phyloP scores from a whole-genome alignment of 2,329 filamentous ascomycete genomes.

The Colletotrichum sublineola region DNA sequence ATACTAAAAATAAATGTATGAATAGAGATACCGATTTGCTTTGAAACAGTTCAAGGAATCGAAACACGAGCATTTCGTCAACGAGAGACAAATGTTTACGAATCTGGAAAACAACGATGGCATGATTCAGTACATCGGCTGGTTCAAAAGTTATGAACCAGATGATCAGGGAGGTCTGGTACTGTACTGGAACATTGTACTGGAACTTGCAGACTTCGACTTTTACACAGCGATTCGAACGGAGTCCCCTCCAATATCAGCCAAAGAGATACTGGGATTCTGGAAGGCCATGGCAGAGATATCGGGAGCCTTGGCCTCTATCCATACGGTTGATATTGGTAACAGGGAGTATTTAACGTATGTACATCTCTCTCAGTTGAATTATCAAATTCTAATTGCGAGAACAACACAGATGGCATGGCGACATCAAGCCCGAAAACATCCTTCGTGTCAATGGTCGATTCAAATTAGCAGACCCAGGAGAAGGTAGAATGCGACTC shows the following conservation, averaged over 20 bases:
- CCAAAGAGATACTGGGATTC: conserved; percentile 9
- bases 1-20: background rate
- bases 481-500: conserved; percentile 46
- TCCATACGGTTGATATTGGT: background rate
- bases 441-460: conserved; percentile 49
- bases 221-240: conserved; percentile 13
- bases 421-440: conserved; percentile 53
- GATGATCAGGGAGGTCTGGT: background rate
- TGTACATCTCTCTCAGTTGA: background rate
- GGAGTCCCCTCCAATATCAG: conserved; percentile 5
- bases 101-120: conserved; percentile 7
- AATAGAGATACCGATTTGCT: conserved; percentile 26
- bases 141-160: conserved; percentile 3
- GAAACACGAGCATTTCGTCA: background rate
- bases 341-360: background rate
- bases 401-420: conserved; percentile 53
- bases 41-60: conserved; percentile 17
- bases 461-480: conserved; percentile 56
- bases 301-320: background rate
- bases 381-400: background rate
- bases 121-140: conserved; percentile 23
- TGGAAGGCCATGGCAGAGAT: conserved; percentile 18
- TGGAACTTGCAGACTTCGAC: conserved; percentile 24
- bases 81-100: conserved; percentile 4
- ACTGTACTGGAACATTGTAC: conserved; percentile 13